Evolutionary conservation across 192 early-diverging fungal species (phyloP), one percentile per base, ranked within the genome.

Genomic region (Rhizophagus clarus): DNA sequence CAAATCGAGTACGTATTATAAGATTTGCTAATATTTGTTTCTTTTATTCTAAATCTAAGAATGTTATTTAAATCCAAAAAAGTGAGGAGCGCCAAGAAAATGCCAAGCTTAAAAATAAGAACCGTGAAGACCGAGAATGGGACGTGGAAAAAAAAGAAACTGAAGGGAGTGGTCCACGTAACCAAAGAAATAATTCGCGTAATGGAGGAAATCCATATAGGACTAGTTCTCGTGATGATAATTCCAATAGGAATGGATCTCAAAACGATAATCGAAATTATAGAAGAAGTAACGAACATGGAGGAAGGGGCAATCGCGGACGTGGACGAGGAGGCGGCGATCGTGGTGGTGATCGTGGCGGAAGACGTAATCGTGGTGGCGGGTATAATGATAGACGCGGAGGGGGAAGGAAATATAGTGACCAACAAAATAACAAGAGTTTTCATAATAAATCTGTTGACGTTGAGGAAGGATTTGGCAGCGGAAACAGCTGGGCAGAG

Each of bases 91-190:
- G 77, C 4, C 49, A 79, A 70, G 40, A 29, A 32, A 79, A 79
- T 70, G 77, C 77, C 1, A 26, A 26, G 26, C 66, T 67, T 31
- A 68, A 70, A 51, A 79, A 14, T 24, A 24, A 79, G n/a, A 68
- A 79, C 37, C 66, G 77, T 37, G 67, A 79, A 22, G n/a, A 15
- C 4, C 45, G 77, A 26, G 77, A 79, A 79, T 79, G 77, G 77
- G 77, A 79, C 42, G 28, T 60, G 31, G 77, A 71, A 69, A 79
- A 79, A 37, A 17, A 47, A 22, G 77, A 79, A 60, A 9, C 67
- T 17, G 49, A 26, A 8, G 71, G 67, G 67, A 56, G 83, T 62
- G n/a, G 81, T 40, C 10, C 45, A 56, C 31, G 80, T 10, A 66
- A 28, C 29, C 72, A 45, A 56, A 34, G 49, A 12, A 74, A 74